Evolutionary conservation across 306 rosid genomes (phyloP).

Genomic region (Trifolium fragiferum): DNA sequence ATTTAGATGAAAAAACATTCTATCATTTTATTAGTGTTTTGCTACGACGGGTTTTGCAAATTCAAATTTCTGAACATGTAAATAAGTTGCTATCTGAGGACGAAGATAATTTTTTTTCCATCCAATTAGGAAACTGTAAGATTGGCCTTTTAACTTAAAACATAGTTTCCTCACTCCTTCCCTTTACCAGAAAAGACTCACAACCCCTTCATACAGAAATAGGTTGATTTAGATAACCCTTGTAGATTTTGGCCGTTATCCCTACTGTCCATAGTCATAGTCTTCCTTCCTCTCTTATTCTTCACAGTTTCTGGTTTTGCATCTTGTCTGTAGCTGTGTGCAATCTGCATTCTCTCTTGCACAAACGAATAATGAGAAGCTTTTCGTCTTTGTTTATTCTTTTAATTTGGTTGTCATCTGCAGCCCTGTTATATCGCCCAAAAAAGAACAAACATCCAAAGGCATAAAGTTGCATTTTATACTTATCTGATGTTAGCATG

Average conservation of each 20-base stretch:
- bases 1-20: neutral
- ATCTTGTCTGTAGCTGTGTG: no score
- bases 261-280: neutral
- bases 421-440: neutral
- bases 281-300: neutral
- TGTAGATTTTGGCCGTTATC: neutral
- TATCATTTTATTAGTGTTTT: neutral
- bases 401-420: no score
- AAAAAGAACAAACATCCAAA: neutral
- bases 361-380: neutral
- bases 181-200: no score
- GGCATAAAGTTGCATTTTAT: neutral
- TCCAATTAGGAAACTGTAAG: no score
- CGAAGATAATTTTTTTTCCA: no score
- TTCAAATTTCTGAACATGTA: no score
- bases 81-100: no score
- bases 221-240: neutral
- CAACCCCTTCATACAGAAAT: no score
- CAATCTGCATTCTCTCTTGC: neutral
- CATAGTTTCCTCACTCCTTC: neutral
- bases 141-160: no score
- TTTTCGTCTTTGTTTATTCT: neutral
- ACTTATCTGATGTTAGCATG: no score
- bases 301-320: neutral
- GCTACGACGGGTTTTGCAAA: neutral